Evolutionary conservation across 768 basidiomycete species (phyloP).

Genomic region (Podaxis rugospora): DNA sequence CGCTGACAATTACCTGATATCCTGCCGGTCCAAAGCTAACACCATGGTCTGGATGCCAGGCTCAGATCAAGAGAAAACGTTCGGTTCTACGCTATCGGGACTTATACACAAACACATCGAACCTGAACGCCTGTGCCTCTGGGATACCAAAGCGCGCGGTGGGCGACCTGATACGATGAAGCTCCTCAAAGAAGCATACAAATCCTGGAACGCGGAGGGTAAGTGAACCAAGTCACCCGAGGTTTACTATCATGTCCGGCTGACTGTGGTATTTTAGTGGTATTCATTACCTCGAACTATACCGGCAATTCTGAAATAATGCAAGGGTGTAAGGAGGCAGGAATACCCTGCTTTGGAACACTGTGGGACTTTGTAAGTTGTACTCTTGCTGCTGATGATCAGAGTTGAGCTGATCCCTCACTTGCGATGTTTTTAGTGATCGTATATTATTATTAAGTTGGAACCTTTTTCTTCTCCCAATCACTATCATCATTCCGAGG

Average conservation of each 20-base stretch:
- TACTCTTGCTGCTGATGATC: not conserved
- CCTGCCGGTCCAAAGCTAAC: not conserved
- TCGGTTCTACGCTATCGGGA: constrained; percentile 62
- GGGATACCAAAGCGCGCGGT: constrained; percentile 73
- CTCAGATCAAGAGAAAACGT: constrained; percentile 80
- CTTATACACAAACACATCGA: constrained; percentile 68
- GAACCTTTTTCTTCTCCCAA: not conserved
- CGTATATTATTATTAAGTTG: not conserved
- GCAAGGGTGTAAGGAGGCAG: constrained; percentile 68
- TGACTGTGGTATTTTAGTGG: constrained; percentile 37
- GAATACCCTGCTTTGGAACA: constrained; percentile 65
- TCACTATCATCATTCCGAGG: not conserved
- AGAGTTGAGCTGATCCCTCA: constrained; percentile 3
- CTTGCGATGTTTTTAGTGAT: constrained; percentile 21
- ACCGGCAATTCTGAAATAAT: constrained; percentile 77
- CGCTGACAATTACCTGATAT: not conserved
- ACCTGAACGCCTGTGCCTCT: constrained; percentile 69
- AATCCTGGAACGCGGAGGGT: constrained; percentile 72
- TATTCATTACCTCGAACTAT: constrained; percentile 84
- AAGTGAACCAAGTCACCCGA: constrained; percentile 1
- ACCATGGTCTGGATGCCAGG: constrained; percentile 33
- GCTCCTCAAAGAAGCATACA: constrained; percentile 63
- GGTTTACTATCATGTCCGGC: not conserved
- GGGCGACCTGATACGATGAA: constrained; percentile 79
- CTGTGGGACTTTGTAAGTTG: constrained; percentile 62